phyloP scores from a whole-genome alignment of 2,329 filamentous ascomycete species.

The Aspergillus uvarum region DNA sequence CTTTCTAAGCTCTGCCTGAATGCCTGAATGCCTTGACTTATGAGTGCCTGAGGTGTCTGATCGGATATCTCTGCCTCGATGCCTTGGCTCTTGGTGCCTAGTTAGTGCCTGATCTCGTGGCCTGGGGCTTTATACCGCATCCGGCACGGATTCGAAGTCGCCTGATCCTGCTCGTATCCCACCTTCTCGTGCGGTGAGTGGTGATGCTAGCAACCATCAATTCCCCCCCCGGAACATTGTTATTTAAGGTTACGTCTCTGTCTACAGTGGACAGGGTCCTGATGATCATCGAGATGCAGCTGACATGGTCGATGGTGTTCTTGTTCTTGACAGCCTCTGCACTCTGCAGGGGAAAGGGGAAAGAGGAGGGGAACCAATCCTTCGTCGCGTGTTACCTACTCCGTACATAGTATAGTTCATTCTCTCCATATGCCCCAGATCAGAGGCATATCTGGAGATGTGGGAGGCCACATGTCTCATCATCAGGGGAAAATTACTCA shows the following conservation, averaged over 20 bases:
- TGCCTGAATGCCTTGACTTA: no score
- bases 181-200: neutral
- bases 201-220: neutral
- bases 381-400: neutral
- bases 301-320: neutral
- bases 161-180: neutral
- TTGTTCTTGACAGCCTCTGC: neutral
- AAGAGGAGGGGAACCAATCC: neutral
- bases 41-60: neutral
- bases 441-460: neutral
- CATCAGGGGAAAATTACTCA: neutral
- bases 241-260: neutral
- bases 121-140: neutral
- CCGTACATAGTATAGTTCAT: neutral
- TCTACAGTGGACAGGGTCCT: neutral
- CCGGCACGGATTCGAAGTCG: neutral
- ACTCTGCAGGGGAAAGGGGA: no score
- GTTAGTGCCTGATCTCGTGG: neutral
- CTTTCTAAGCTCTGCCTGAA: no score
- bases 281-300: neutral
- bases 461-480: neutral
- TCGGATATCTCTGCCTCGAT: neutral
- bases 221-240: neutral
- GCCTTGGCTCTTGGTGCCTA: neutral
- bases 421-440: neutral